Evolutionary conservation across 1,284 basidiomycete genomes (phyloP).

Genomic region (Puccinia horiana): DNA sequence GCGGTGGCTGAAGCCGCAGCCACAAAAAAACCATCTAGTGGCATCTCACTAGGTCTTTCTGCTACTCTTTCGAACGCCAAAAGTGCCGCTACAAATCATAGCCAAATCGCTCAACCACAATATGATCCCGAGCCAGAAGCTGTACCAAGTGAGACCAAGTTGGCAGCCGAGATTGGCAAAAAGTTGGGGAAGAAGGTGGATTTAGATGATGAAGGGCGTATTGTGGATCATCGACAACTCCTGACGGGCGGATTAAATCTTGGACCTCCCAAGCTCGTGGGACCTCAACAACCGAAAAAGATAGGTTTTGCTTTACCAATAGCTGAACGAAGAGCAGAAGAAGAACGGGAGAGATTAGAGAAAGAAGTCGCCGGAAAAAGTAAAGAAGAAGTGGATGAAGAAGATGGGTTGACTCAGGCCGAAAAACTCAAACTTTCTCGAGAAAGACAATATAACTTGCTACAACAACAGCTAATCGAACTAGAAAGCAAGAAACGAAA

Average conservation of each 20-base stretch:
- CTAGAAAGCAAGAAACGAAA: constrained; percentile 39
- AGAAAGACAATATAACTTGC: constrained; percentile 41
- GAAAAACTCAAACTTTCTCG: constrained; percentile 45
- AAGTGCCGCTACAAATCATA: not conserved
- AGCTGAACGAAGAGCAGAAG: constrained; percentile 30
- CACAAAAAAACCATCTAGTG: not conserved
- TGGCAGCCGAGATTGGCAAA: constrained; percentile 67
- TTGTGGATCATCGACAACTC: constrained; percentile 91
- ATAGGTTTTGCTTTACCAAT: constrained; percentile 45
- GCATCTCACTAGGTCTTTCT: constrained; percentile 28
- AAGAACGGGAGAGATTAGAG: constrained; percentile 28
- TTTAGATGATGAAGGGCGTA: constrained; percentile 94
- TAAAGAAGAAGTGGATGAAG: constrained; percentile 17
- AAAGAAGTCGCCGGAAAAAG: not conserved
- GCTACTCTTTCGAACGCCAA: constrained; percentile 26
- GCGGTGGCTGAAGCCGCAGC: constrained; percentile 32
- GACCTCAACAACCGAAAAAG: constrained; percentile 40
- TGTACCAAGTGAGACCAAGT: constrained; percentile 69
- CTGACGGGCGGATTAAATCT: constrained; percentile 89
- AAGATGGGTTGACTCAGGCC: constrained; percentile 39
- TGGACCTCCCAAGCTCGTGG: constrained; percentile 52
- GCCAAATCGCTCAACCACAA: constrained; percentile 29
- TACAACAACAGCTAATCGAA: constrained; percentile 48
- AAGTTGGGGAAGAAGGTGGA: constrained; percentile 83
- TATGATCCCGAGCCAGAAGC: constrained; percentile 68